Evolutionary conservation across 2,329 filamentous ascomycete genomes (phyloP), one percentile per base, ranked within the genome.

Genomic region (Penicillium olsonii): DNA sequence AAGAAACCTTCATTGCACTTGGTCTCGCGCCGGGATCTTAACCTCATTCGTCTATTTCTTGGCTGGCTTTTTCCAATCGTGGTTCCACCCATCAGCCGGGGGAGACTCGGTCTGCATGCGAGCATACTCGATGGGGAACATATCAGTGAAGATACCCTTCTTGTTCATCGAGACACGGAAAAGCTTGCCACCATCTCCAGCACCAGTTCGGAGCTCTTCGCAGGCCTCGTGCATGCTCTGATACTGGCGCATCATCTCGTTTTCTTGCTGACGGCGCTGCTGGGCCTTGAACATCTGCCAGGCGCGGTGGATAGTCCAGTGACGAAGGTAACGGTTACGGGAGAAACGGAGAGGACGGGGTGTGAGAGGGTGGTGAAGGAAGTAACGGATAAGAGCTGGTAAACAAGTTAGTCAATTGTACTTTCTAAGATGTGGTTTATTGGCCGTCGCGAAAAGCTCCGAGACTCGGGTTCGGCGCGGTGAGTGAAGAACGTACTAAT

Each of bases 241-340:
- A 75, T 92, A 91, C 77, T 84, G 84, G 35, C 88, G 80, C 75
- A 90, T 84, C 39, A 96, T 80, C 69, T 92, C 89, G 46, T 79
- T 75, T 67, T 88, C 80, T 43, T 84, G 80, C 29, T 77, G 74
- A 56, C 81, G 77, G 41, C 85, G 84, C 63, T 85, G 80, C 68
- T 88, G 82, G 60, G 85, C 81, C 63, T 86, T 84, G 74, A 87
- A 87, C 24, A 97, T 79, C 64, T 89, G 81, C 90, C 92, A 97
- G 18, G 92, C 92, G 62, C 94, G 91, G 78, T 97, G 92, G 72
- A 99, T 97, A 43, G 94, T 97, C 94, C 94, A 99, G 79, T 99
- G 94, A 39, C 94, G 89, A 57, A 99, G 84, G 72, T 85, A 83
- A 48, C 94, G 86, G 72, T 87, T 88, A 62, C 92, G 90, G 34